Percentiles rank a stretch among this genome's conserved stretches.
Evolutionary conservation across 768 basidiomycete genomes (phyloP).

Genomic region (Trametes elegans): DNA sequence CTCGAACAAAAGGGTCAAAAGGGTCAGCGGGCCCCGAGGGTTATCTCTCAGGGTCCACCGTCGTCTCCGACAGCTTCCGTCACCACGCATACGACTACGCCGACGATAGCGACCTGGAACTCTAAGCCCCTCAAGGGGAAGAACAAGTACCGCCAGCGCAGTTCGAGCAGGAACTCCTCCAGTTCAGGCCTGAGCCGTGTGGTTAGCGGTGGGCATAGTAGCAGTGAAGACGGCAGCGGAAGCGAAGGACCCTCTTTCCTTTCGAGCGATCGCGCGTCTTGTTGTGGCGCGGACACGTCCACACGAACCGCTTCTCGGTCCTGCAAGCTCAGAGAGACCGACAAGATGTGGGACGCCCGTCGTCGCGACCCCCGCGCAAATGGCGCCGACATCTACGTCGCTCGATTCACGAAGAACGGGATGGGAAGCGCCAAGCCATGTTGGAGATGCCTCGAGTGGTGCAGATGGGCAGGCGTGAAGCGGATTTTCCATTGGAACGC

Average conservation of each 20-base stretch:
- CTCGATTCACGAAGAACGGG: conserved; percentile 47
- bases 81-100: background rate
- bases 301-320: conserved; percentile 1
- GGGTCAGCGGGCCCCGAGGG: conserved; percentile 19
- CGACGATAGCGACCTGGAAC: background rate
- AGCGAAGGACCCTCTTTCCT: conserved; percentile 3
- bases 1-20: conserved; percentile 26
- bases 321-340: conserved; percentile 12
- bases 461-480: conserved; percentile 54
- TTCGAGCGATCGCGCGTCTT: background rate
- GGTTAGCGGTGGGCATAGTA: background rate
- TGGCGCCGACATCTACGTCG: conserved; percentile 56
- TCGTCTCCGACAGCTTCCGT: background rate
- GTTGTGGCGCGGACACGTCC: background rate
- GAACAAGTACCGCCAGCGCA: conserved; percentile 3
- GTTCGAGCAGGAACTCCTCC: conserved; percentile 1
- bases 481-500: conserved; percentile 54
- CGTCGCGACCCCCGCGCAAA: conserved; percentile 42
- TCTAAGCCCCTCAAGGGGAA: conserved; percentile 16
- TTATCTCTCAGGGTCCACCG: conserved; percentile 14
- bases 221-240: conserved; percentile 9
- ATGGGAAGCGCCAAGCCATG: conserved; percentile 52
- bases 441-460: conserved; percentile 57
- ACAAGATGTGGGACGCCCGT: conserved; percentile 34
- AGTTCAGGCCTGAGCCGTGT: background rate